Base-by-base conservation (phyloP, 768 basidiomycete species). In the Serendipita indica region DNA sequence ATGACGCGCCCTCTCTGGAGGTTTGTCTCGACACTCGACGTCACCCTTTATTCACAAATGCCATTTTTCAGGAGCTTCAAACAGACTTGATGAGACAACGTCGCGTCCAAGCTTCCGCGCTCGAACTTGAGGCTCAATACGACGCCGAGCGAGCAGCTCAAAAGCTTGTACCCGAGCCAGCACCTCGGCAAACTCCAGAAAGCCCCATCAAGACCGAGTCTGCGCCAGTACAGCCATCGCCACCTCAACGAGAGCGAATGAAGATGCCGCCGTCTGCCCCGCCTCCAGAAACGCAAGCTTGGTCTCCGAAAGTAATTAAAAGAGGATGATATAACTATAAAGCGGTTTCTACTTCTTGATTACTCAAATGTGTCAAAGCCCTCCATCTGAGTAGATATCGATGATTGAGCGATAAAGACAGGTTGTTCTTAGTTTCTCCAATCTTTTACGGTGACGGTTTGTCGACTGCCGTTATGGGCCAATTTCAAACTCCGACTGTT, bases 1-100 rank as follows among this genome's bases (percentile, higher is more conserved):
- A 18, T 28, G 49, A 54, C 32, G 22, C 49, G 10, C 49, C 49
- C 16, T 28, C 49, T n/a, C n/a, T 54, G 32, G 49, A 54, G 49
- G 49, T 54, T 20, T 25, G 49, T 54, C n/a, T 7, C 4, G 16
- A 22, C 22, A 16, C 22, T 25, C n/a, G n/a, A n/a, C n/a, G n/a
- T n/a, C n/a, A n/a, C n/a, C n/a, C 49, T 54, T 28, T 54, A 18
- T 54, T n/a, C n/a, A 30, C 7, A 6, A n/a, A n/a, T n/a, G 5
- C 18, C n/a, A 54, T n/a, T 30, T 54, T 27, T 4, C 32, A 54
- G 49, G 49, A 54, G 49, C 49, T 54, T n/a, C 10, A 30, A 54
- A 28, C 49, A 22, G 49, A 54, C 30, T 25, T 54, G n/a, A 18
- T 25, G 32, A 54, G 49, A 18, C 49, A 33, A 33, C 32, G 32